phyloP scores from a whole-genome alignment of 352 stramenopile species.

The Phytophthora lateralis region DNA sequence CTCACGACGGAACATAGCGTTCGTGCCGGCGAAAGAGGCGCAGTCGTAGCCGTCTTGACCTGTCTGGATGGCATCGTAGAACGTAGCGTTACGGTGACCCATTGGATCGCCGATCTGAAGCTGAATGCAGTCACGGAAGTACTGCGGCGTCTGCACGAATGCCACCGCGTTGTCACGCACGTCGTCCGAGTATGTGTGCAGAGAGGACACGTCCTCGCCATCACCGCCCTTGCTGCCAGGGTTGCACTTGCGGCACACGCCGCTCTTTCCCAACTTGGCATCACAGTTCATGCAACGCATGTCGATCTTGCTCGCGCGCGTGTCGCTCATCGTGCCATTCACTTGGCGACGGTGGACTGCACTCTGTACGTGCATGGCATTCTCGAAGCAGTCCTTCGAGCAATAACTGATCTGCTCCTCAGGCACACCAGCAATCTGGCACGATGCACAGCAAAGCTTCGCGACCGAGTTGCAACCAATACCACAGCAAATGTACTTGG shows the following conservation, averaged over 20 bases:
- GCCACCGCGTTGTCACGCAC: constrained; percentile 77
- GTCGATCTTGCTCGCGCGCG: constrained; percentile 66
- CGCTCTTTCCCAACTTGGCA: constrained; percentile 70
- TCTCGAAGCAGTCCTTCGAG: constrained; percentile 89
- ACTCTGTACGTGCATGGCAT: constrained; percentile 80
- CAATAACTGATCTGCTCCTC: constrained; percentile 88
- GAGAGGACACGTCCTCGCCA: constrained; percentile 57
- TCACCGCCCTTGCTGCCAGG: constrained; percentile 42
- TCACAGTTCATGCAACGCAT: constrained; percentile 80
- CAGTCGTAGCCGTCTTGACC: constrained; percentile 88
- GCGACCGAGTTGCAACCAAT: constrained; percentile 78
- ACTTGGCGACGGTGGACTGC: constrained; percentile 82
- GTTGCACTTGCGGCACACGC: constrained; percentile 80
- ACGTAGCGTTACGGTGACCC: constrained; percentile 83
- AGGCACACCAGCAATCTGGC: constrained; percentile 82
- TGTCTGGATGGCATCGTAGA: constrained; percentile 88
- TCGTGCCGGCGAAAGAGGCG: constrained; percentile 83
- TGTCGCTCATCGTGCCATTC: constrained; percentile 82
- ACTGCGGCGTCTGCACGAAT: constrained; percentile 87
- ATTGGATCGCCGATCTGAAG: constrained; percentile 83
- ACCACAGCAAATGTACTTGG: constrained; percentile 78
- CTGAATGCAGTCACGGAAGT: constrained; percentile 86
- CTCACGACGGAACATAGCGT: constrained; percentile 84
- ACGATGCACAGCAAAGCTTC: constrained; percentile 84
- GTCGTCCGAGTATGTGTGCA: constrained; percentile 83